Base-by-base conservation (phyloP, 2,329 filamentous ascomycete genomes). In the Tolypocladium sp. region DNA sequence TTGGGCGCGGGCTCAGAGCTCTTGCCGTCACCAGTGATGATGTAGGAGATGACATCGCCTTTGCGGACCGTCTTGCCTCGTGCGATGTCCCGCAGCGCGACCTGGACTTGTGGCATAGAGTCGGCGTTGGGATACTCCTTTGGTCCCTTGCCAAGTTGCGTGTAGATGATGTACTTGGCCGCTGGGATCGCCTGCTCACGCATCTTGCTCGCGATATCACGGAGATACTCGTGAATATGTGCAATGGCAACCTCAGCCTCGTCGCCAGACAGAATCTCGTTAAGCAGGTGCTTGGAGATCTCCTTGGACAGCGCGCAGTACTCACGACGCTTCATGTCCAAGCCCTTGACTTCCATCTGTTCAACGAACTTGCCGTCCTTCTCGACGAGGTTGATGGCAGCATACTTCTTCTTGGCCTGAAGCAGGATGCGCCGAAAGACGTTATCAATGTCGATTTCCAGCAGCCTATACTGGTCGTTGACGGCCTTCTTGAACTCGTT, bases 401-500 rank as follows among this genome's bases (percentile, higher is more conserved):
- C 94, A 73, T 99, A 99, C 79, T 99, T 99, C 81, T 99, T 99
- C 82, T 99, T 99, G 37, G 94, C 93, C 70, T 97, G 94, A 17
- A 99, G 81, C 44, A 99, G 78, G 59, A 99, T 89, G 38, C 94
- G 88, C 53, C 93, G 86, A 81, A 99, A 99, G 62, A 97, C 84
- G 68, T 97, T 97, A 74, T 99, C 94, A 65, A 99, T 96, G 69
- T 99, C 94, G 64, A 99, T 99, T 72, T 99, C 95, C 17, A 99
- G 82, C 57, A 97, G 82, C 68, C 82, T 89, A 74, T 99, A 99
- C 62, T 89, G 87, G 66, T 96, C 91, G 70, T 99, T 99, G 75
- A 99, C 94, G 30, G 91, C 85, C 67, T 86, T 88, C 77, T 97
- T 97, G 81, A 99, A 97, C 63, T 97, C 91, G 52, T 91, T 87